Evolutionary conservation across 441 rosid genomes (phyloP), one percentile per base, ranked within the genome.

Genomic region (Flueggea neowawraea): DNA sequence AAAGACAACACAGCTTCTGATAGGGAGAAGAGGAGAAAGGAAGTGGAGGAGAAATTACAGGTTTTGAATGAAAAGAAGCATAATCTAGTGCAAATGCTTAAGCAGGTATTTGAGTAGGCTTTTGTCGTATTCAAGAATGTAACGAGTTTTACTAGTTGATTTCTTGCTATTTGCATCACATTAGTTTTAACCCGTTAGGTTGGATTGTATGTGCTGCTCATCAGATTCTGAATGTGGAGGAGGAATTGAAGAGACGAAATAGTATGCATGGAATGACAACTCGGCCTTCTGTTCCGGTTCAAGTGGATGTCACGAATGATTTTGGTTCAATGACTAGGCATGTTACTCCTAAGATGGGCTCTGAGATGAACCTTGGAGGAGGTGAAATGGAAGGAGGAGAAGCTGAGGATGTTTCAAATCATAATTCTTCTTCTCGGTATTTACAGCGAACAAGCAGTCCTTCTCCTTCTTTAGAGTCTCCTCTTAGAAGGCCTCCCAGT

Each of bases 181-280:
- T 22, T 2, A 22, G 28, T 54, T 36, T 5, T 36, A 36, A 36
- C 9, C 9, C 5, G 57, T 54, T 32, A 50, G 58, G 55, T 22
- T 22, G 56, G 31, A 56, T 51, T 14, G 58, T 68, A 16, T 54
- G 61, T 52, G 62, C 43, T 64, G 36, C 15, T 55, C 64, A 52
- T 31, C 80, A 89, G 99, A 83, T 89, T 22, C 78, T 91, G 83
- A 89, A 72, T 70, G 88, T 76, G 15, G 96, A 94, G 81, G 97
- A 91, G 78, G 97, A 91, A 78, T 62, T 91, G 58, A 87, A 87
- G 91, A 73, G 94, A 65, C 75, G 87, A 33, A 66, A 66, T 73
- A 74, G 58, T 58, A 6, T 57, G 14, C 91, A 71, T 69, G 91
- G 84, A 70, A 68, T 73, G 68, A 70, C 69, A 9, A 63, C 45